A percentile compares a stretch with the other conserved stretches of the same genome.
Conservation (phyloP, 495 filamentous ascomycete genomes). For the Penicillium subrubescens region DNA sequence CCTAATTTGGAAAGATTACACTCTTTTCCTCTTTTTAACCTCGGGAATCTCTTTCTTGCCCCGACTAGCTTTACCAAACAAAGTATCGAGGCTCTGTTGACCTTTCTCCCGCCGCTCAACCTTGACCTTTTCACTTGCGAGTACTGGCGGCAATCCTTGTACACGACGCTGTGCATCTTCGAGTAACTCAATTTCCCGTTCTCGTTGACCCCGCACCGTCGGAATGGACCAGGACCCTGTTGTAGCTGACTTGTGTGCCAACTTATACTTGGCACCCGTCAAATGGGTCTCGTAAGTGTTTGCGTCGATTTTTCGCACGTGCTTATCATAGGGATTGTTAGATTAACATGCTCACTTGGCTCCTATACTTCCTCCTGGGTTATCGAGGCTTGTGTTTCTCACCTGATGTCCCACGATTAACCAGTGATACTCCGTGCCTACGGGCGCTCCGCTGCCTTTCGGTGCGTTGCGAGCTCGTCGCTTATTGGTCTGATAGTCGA, state of each 20-base stretch:
- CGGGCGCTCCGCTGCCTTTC: constrained; percentile 34
- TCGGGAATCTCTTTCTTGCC: neutral
- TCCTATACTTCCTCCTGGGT: no score
- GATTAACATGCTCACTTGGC: neutral
- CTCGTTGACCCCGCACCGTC: constrained; percentile 37
- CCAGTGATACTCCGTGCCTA: constrained; percentile 43
- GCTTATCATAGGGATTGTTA: constrained; percentile 20
- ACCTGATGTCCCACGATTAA: constrained; percentile 42
- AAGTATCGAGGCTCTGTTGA: constrained; percentile 33
- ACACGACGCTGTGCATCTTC: constrained; percentile 36
- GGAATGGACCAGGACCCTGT: constrained; percentile 38
- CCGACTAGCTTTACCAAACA: constrained; percentile 26
- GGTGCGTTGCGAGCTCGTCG: constrained; percentile 32
- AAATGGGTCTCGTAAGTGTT: constrained; percentile 43
- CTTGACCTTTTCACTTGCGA: constrained; percentile 35
- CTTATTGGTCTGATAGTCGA: constrained; percentile 37
- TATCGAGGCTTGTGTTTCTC: neutral
- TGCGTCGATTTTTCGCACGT: constrained; percentile 39
- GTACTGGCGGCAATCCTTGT: constrained; percentile 34
- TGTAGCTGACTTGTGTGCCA: constrained; percentile 35
- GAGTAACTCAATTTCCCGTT: constrained; percentile 36
- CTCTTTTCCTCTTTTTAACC: constrained; percentile 3
- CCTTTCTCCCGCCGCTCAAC: constrained; percentile 33
- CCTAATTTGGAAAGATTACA: neutral
- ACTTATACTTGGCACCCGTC: constrained; percentile 40